Evolutionary conservation across 2,329 filamentous ascomycete genomes (phyloP).

Genomic region (Arachnomyces sp.): DNA sequence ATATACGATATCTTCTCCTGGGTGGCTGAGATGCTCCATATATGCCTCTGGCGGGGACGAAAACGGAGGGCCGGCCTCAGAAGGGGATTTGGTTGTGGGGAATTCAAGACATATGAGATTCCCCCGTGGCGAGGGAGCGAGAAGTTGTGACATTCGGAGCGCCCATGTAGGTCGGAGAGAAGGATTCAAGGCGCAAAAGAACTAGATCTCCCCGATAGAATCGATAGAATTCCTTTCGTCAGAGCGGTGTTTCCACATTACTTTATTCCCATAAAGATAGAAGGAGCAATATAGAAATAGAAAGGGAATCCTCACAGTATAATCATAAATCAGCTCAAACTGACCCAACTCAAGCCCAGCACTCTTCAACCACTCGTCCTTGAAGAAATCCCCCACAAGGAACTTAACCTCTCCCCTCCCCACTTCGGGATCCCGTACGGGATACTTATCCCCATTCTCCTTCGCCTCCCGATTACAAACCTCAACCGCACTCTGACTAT

Average conservation of each 20-base stretch:
- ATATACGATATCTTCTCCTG: conserved; percentile 61
- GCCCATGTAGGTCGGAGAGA: conserved; percentile 52
- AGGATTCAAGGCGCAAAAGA: conserved; percentile 54
- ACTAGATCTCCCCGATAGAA: conserved; percentile 32
- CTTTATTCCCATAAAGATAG: not conserved
- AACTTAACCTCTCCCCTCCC: conserved; percentile 35
- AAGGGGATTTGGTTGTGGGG: conserved; percentile 62
- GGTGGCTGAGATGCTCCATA: conserved; percentile 60
- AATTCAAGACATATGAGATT: conserved; percentile 65
- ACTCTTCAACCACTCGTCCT: conserved; percentile 33
- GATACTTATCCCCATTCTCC: conserved; percentile 28
- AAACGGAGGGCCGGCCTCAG: conserved; percentile 64
- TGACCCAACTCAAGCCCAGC: conserved; percentile 25
- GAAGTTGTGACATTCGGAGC: conserved; percentile 46
- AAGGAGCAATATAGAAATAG: conserved; percentile 6
- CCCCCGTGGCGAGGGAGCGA: conserved; percentile 41
- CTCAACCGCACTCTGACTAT: conserved; percentile 45
- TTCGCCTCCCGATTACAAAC: conserved; percentile 29
- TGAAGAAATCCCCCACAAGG: conserved; percentile 40
- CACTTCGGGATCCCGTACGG: conserved; percentile 24
- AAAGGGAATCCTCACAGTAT: conserved; percentile 43
- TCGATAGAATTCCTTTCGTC: not conserved
- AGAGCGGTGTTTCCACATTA: not conserved
- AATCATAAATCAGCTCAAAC: conserved; percentile 53
- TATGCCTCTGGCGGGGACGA: conserved; percentile 63